Evolutionary conservation across 306 rosid species (phyloP), one percentile per base, ranked within the genome.

Genomic region (Dalbergia cochinchinensis): DNA sequence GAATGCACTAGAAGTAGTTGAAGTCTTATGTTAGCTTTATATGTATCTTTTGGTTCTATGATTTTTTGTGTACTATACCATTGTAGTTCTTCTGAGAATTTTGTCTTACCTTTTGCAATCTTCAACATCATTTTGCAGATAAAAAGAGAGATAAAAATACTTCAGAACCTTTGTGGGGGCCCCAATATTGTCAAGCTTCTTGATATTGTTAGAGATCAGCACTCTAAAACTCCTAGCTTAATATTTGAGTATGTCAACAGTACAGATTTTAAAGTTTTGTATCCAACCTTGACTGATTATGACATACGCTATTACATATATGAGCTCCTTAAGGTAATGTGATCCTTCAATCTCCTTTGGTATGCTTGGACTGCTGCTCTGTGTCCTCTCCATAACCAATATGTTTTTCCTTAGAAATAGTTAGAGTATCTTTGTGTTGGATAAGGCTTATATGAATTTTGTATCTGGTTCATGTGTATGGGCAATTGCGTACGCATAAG

Each of bases 101-200:
- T 77, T 65, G 18, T 41, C 19, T 71, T 70, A 64, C 58, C 44
- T 34, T 50, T 16, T 37, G 75, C 33, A 26, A 26, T 55, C 62
- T 70, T 65, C 26, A 71, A 72, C 76, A 50, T 69, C 35, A 75
- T 81, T 83, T 54, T 85, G 84, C 93, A 93, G 98, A 93, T 93
- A 70, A 91, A 91, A 82, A 91, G 98, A 78, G 98, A 93, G 91
- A 93, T 93, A 68, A 93, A 93, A 84, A 93, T 93, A 79, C 96
- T 93, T 53, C 94, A 93, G 90, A 93, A 93, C 89, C 92, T 93
- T 68, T 93, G 98, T 58, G 98, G 98, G 20, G 98, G 98, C 15
- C 97, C 98, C n/a, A 93, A 93, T 83, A 62, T 93, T 55, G 96
- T 93, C 72, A 93, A 93, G 94, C 91, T 93, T 83, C 90, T 88